Conservation (phyloP, 2,329 filamentous ascomycete species). For the Ophiostoma piceae region DNA sequence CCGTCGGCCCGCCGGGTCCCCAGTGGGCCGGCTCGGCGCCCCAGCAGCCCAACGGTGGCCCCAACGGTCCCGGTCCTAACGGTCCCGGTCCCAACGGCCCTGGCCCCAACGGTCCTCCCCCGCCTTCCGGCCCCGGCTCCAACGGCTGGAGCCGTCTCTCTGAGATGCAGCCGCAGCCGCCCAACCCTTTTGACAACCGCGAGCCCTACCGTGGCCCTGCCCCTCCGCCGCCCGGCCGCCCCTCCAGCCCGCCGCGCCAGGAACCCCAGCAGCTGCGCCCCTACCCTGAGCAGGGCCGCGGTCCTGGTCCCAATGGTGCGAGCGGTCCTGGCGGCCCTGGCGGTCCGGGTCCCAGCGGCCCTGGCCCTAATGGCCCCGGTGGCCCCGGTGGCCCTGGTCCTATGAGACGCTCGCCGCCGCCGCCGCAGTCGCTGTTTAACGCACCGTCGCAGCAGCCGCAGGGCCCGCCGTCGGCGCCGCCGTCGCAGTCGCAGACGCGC, state of each 20-base stretch:
- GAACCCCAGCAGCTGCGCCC: conserved; percentile 60
- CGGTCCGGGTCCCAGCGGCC: conserved; percentile 37
- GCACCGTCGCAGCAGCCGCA: conserved; percentile 43
- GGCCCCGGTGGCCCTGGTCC: conserved; percentile 30
- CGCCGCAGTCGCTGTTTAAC: conserved; percentile 48
- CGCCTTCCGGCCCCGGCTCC: conserved; percentile 52
- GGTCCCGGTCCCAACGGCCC: too few relatives aligned
- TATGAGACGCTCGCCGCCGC: conserved; percentile 49
- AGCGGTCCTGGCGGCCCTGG: conserved; percentile 29
- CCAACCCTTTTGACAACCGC: conserved; percentile 75
- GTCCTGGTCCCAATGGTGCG: conserved; percentile 32
- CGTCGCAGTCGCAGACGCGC: conserved; percentile 43
- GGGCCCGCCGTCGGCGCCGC: conserved; percentile 42
- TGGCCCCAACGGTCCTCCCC: conserved; percentile 45
- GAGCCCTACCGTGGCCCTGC: conserved; percentile 61
- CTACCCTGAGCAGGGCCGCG: conserved; percentile 61
- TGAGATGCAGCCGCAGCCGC: conserved; percentile 71
- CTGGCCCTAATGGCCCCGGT: conserved; percentile 6
- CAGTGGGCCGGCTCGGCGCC: conserved; percentile 76
- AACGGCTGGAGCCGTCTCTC: conserved; percentile 63
- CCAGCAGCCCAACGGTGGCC: conserved; percentile 38
- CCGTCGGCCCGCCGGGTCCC: conserved; percentile 77
- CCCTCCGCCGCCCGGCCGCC: conserved; percentile 60
- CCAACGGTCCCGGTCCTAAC: too few relatives aligned
- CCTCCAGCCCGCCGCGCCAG: conserved; percentile 65